Conservation (phyloP, 805 yeast genomes). For the Suhomyces vadensis region DNA sequence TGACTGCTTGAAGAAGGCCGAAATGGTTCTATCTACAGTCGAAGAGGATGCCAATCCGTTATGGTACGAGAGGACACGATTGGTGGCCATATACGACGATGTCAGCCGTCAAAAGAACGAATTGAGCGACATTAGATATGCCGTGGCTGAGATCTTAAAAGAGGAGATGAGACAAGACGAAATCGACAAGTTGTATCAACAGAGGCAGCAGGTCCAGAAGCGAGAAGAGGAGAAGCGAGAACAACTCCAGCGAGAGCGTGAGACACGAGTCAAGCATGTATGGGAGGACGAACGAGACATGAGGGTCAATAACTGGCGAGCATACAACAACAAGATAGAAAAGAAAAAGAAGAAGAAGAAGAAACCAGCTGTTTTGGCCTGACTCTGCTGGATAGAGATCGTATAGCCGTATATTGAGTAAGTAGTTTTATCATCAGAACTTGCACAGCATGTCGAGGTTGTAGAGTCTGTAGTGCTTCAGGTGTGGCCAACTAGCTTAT, state of each 20-base stretch:
- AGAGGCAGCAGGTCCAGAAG: slow-evolving; percentile 28
- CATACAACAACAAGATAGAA: slow-evolving; percentile 43
- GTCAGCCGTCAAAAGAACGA: slow-evolving; percentile 5
- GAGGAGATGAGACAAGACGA: slow-evolving; percentile 35
- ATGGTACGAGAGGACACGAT: slow-evolving; percentile 20
- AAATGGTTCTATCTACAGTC: slow-evolving; percentile 27
- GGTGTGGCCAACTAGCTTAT: too few relatives aligned
- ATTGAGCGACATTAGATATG: slow-evolving; percentile 22
- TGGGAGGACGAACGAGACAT: slow-evolving; percentile 66
- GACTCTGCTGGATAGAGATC: slow-evolving; percentile 6
- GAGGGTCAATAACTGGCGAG: slow-evolving; percentile 63
- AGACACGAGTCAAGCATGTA: slow-evolving; percentile 36
- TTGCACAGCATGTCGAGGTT: not conserved
- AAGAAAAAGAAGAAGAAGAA: slow-evolving; percentile 48
- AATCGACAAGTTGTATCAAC: slow-evolving; percentile 26
- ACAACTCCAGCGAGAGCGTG: slow-evolving; percentile 41
- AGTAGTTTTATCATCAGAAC: too few relatives aligned
- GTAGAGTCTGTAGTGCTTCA: not conserved
- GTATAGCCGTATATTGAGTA: too few relatives aligned
- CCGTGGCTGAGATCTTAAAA: slow-evolving; percentile 46
- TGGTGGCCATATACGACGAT: slow-evolving; percentile 33
- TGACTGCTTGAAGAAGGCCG: slow-evolving; percentile 58
- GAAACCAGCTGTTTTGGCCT: slow-evolving; percentile 41
- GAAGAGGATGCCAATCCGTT: slow-evolving; percentile 13
- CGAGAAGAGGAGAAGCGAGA: slow-evolving; percentile 25